Conservation (phyloP, 2,329 filamentous ascomycete genomes). For the Juglanconis sp. region DNA sequence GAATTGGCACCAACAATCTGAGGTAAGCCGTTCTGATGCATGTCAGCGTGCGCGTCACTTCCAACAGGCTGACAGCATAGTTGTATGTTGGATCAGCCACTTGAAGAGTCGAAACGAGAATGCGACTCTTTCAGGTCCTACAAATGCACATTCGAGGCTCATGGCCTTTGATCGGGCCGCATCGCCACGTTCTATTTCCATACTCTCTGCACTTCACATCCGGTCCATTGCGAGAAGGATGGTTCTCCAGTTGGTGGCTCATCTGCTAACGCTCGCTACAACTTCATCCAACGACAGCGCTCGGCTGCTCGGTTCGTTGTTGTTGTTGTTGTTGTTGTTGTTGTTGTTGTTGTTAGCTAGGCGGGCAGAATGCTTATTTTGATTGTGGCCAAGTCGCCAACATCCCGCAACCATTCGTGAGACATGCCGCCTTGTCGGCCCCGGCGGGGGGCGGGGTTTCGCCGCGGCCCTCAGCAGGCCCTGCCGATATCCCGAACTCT, state of each 20-base stretch:
- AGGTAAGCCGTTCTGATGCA: background rate
- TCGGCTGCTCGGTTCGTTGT: background rate
- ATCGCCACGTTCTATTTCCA: no score
- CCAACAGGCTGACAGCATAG: background rate
- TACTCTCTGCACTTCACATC: background rate
- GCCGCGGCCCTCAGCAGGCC: background rate
- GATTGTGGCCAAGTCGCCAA: background rate
- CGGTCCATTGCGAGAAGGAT: background rate
- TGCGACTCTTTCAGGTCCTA: background rate
- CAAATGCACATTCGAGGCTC: background rate
- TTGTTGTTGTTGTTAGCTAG: background rate
- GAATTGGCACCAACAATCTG: background rate
- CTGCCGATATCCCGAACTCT: background rate
- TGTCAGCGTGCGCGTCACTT: background rate
- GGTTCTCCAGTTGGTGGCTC: background rate
- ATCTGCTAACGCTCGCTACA: background rate
- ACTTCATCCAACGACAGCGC: background rate
- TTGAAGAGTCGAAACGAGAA: background rate
- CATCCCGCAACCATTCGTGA: background rate
- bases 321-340: background rate
- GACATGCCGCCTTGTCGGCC: background rate
- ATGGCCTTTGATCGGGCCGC: background rate
- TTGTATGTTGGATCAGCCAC: background rate
- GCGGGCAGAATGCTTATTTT: background rate
- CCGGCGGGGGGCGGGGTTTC: background rate